Evolutionary conservation across 2,329 filamentous ascomycete genomes (phyloP).

Genomic region (Colletotrichum truncatum): DNA sequence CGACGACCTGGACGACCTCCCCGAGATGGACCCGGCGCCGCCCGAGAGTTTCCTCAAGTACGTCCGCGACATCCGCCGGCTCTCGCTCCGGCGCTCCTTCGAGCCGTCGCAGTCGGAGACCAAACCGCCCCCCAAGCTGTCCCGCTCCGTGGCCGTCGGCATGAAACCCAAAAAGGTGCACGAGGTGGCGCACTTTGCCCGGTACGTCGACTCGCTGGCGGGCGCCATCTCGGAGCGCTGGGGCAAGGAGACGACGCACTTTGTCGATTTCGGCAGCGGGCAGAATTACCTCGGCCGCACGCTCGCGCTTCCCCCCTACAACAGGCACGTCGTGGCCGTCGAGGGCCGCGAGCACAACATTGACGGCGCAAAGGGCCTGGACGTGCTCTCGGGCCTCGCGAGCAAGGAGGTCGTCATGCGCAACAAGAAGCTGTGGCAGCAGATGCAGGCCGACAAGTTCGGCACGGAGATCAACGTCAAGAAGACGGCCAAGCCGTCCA

Average conservation of each 20-base stretch:
- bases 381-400: slow-evolving; percentile 81
- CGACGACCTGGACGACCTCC: slow-evolving; percentile 68
- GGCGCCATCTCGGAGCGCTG: slow-evolving; percentile 67
- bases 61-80: slow-evolving; percentile 73
- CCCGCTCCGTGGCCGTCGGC: slow-evolving; percentile 79
- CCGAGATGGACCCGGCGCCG: slow-evolving; percentile 42
- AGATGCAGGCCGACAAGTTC: slow-evolving; percentile 53
- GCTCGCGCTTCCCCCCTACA: slow-evolving; percentile 85
- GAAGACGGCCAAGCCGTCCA: slow-evolving; percentile 27
- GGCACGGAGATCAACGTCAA: slow-evolving; percentile 49
- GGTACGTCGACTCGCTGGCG: slow-evolving; percentile 75
- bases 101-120: slow-evolving; percentile 41
- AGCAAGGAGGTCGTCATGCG: slow-evolving; percentile 77
- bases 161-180: slow-evolving; percentile 98
- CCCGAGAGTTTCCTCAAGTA: slow-evolving; percentile 74
- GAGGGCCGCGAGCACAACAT: slow-evolving; percentile 91
- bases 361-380: slow-evolving; percentile 82
- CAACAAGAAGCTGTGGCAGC: slow-evolving; percentile 83
- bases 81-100: slow-evolving; percentile 74
- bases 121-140: slow-evolving; percentile 63
- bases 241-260: slow-evolving; percentile 75
- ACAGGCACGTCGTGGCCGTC: slow-evolving; percentile 87
- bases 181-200: slow-evolving; percentile 91
- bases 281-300: slow-evolving; percentile 95
- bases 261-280: slow-evolving; percentile 95